Evolutionary conservation across 345 rosid genomes (phyloP).

Genomic region (Populus alba): DNA sequence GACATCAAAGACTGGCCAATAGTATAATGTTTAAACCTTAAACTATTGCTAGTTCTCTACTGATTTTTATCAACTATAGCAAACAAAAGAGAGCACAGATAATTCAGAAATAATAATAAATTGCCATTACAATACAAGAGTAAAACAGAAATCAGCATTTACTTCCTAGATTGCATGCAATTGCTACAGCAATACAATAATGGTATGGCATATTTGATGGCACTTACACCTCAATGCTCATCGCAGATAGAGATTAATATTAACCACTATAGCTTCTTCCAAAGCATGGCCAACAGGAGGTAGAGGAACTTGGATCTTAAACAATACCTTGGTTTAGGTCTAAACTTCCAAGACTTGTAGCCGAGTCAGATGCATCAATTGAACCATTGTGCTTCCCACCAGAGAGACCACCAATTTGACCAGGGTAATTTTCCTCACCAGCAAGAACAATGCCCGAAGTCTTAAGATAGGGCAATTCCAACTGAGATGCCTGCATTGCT

Average conservation of each 20-base stretch:
- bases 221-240: background rate
- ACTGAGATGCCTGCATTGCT: constrained; percentile 84
- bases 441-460: constrained; percentile 82
- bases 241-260: background rate
- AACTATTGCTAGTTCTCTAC: background rate
- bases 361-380: constrained; percentile 43
- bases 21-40: constrained; percentile 2
- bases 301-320: background rate
- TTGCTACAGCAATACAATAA: background rate
- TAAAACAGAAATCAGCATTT: background rate
- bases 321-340: constrained; percentile 58
- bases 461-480: constrained; percentile 68
- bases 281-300: constrained; percentile 7
- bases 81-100: background rate
- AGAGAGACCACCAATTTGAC: constrained; percentile 33
- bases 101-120: background rate
- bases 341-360: constrained; percentile 49
- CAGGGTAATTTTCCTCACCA: constrained; percentile 58
- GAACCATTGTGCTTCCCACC: constrained; percentile 40
- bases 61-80: background rate
- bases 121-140: no score
- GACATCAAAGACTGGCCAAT: constrained; percentile 1
- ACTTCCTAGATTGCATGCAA: background rate
- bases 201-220: background rate
- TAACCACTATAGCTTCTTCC: background rate